Evolutionary conservation across 2,329 filamentous ascomycete genomes (phyloP).

Genomic region (Knufia fluminis): DNA sequence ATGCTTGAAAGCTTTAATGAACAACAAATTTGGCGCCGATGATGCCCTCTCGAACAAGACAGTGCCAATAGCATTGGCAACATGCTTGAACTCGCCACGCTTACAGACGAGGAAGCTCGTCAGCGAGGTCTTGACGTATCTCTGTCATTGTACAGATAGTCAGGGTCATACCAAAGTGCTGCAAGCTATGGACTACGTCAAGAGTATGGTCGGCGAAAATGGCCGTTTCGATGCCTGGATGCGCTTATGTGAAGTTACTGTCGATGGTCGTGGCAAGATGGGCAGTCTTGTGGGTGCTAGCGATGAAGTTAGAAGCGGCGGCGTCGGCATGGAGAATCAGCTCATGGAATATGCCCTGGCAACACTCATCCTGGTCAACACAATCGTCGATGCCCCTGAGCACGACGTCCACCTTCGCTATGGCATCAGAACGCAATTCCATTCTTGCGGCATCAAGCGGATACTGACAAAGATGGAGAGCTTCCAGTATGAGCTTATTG

Average conservation of each 20-base stretch:
- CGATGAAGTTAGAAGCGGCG: conserved; percentile 89
- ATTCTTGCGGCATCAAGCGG: conserved; percentile 87
- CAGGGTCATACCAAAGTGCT: conserved; percentile 89
- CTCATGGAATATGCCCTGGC: conserved; percentile 98
- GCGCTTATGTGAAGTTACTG: conserved; percentile 92
- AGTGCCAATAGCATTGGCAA: conserved; percentile 78
- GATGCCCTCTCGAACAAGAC: conserved; percentile 86
- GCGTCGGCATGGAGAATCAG: conserved; percentile 96
- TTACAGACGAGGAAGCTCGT: conserved; percentile 89
- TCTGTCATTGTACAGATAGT: conserved; percentile 87
- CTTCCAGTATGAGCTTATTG: conserved; percentile 96
- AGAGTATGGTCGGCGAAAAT: conserved; percentile 78
- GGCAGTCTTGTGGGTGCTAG: conserved; percentile 93
- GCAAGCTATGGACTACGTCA: conserved; percentile 85
- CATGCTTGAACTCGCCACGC: conserved; percentile 76
- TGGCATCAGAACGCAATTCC: conserved; percentile 93
- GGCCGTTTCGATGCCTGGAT: conserved; percentile 98
- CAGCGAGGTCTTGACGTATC: conserved; percentile 89
- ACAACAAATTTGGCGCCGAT: conserved; percentile 98
- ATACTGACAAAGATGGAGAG: conserved; percentile 94
- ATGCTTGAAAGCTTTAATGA: conserved; percentile 94
- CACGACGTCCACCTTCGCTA: conserved; percentile 82
- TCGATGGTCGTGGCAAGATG: conserved; percentile 97
- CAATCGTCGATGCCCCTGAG: conserved; percentile 86
- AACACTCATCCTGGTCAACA: conserved; percentile 90